A percentile compares a stretch with the other conserved stretches of the same genome.
Evolutionary conservation across 2,329 filamentous ascomycete genomes (phyloP).

Genomic region (Pestalotiopsis sp.): DNA sequence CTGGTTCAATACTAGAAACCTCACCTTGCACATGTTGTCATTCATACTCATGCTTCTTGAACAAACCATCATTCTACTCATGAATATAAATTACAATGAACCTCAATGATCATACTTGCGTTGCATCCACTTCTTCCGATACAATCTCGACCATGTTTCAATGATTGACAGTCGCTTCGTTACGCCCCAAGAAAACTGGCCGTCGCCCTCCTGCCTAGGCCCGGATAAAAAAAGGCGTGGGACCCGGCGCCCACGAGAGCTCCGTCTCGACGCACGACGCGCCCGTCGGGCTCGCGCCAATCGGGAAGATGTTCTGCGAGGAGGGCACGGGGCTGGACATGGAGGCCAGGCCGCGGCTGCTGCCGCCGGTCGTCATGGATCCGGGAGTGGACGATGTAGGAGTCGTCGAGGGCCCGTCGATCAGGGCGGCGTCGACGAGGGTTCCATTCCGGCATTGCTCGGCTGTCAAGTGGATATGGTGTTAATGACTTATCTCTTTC

Average conservation of each 20-base stretch:
- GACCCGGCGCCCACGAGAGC: constrained; percentile 13
- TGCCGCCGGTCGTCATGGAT: neutral
- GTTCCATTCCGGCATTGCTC: constrained; percentile 19
- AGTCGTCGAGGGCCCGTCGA: neutral
- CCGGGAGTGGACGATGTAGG: neutral
- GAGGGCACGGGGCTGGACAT: constrained; percentile 9
- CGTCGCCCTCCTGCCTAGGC: neutral
- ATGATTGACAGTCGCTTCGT: no score
- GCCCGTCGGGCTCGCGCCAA: constrained; percentile 13
- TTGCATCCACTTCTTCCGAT: no score
- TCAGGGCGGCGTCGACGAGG: constrained; percentile 8
- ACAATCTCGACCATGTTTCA: no score
- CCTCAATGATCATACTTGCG: no score
- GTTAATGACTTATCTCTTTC: neutral
- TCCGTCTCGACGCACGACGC: constrained; percentile 9
- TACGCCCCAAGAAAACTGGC: no score
- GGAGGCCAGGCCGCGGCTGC: constrained; percentile 5
- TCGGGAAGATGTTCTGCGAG: constrained; percentile 12
- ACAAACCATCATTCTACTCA: no score
- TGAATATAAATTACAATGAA: no score
- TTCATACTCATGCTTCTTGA: no score
- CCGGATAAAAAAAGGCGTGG: constrained; percentile 14
- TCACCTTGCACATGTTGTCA: no score
- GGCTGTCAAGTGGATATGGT: neutral
- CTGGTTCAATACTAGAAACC: no score